These are phyloP conservation scores for Myrica gale DNA, from an alignment of 306 rosid species.

Conservation along the genomic window DNA sequence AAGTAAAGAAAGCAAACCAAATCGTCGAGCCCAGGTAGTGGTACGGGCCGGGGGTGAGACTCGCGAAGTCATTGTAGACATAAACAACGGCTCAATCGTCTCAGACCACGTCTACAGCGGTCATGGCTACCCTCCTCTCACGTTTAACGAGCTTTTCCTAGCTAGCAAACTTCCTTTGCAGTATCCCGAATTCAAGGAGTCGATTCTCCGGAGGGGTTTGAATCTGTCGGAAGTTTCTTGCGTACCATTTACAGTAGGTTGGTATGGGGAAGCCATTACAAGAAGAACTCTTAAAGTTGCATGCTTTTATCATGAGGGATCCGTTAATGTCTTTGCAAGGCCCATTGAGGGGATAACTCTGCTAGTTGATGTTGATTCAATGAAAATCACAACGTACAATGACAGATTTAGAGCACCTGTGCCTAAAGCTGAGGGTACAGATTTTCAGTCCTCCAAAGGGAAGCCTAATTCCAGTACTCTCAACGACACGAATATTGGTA, in stretches of 20 bases:
- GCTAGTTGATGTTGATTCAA: conserved; percentile 65
- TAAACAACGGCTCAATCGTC: conserved; percentile 41
- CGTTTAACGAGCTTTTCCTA: conserved; percentile 58
- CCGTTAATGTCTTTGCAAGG: conserved; percentile 67
- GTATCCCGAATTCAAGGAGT: conserved; percentile 50
- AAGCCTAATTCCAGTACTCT: conserved; percentile 23
- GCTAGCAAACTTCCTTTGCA: conserved; percentile 67
- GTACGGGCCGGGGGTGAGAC: conserved; percentile 58
- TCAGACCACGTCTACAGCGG: conserved; percentile 59
- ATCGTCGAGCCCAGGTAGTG: conserved; percentile 68
- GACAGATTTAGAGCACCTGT: conserved; percentile 60
- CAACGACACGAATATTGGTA: conserved; percentile 32
- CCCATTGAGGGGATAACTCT: conserved; percentile 74
- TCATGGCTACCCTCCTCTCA: conserved; percentile 73
- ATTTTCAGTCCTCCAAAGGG: conserved; percentile 40
- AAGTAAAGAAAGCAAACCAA: conserved; percentile 20
- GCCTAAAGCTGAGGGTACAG: conserved; percentile 78
- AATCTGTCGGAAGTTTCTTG: conserved; percentile 75
- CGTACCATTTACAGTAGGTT: conserved; percentile 77
- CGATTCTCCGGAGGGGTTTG: conserved; percentile 58
- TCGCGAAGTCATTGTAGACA: conserved; percentile 63
- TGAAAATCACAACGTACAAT: conserved; percentile 52
- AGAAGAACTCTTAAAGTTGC: conserved; percentile 58
- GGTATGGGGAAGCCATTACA: conserved; percentile 65
- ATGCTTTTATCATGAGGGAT: conserved; percentile 64